A percentile compares a stretch with the other conserved stretches of the same genome.
These are phyloP conservation scores for Ascochyta lentis DNA, from an alignment of 2,329 filamentous ascomycete genomes.

Conservation along the genomic window DNA sequence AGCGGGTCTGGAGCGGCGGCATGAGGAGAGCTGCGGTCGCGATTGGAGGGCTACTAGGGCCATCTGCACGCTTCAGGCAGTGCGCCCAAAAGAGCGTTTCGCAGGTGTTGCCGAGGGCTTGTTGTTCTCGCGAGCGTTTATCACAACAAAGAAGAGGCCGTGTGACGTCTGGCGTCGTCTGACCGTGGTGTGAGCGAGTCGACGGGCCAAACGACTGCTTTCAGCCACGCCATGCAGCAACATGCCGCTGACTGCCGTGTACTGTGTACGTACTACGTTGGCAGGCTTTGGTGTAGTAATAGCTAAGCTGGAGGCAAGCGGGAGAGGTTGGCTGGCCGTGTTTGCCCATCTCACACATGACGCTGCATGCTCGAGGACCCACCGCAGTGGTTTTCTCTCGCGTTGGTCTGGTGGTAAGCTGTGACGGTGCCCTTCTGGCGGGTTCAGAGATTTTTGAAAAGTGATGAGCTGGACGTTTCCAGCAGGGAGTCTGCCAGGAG, in stretches of 20 bases:
- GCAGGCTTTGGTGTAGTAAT: neutral
- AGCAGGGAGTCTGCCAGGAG: conserved; percentile 14
- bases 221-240: conserved; percentile 13
- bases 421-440: conserved; percentile 9
- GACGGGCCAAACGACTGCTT: neutral
- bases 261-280: neutral
- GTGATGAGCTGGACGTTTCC: conserved; percentile 9
- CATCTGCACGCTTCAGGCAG: conserved; percentile 11
- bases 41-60: conserved; percentile 9
- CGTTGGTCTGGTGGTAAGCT: neutral
- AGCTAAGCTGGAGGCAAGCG: neutral
- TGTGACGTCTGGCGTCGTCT: conserved; percentile 17
- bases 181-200: conserved; percentile 14
- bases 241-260: conserved; percentile 10
- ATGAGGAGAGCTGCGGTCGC: conserved; percentile 4
- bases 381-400: conserved; percentile 3
- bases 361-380: neutral
- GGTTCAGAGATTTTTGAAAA: conserved; percentile 6
- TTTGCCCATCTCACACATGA: neutral
- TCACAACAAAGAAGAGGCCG: conserved; percentile 15
- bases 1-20: conserved; percentile 10
- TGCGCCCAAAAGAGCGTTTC: conserved; percentile 8
- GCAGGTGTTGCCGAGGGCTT: conserved; percentile 12
- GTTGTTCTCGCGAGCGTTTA: conserved; percentile 4
- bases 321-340: neutral